Evolutionary conservation across 331 rosid species (phyloP).

Genomic region (Dryas integrifolia): DNA sequence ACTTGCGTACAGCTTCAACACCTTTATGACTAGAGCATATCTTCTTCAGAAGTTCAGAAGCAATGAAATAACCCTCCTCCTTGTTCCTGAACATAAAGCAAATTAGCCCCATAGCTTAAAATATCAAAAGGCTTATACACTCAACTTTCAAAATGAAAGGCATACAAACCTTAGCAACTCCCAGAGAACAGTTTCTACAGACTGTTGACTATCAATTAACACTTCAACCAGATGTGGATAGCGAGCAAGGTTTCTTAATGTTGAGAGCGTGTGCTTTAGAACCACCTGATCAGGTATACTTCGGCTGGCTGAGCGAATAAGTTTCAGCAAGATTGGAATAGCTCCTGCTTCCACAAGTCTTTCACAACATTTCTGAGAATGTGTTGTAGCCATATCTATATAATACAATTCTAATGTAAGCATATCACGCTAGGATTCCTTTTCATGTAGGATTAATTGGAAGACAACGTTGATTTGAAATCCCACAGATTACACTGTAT

Average conservation of each 20-base stretch:
- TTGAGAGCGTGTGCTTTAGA: slow-evolving; percentile 68
- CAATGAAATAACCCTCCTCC: slow-evolving; percentile 74
- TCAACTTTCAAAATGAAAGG: slow-evolving; percentile 8
- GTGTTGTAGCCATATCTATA: slow-evolving; percentile 79
- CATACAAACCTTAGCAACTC: slow-evolving; percentile 62
- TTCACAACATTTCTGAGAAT: slow-evolving; percentile 89
- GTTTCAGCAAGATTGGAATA: slow-evolving; percentile 58
- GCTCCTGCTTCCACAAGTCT: slow-evolving; percentile 87
- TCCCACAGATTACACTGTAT: not conserved
- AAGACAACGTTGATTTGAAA: not conserved
- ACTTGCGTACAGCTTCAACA: slow-evolving; percentile 48
- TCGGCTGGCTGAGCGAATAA: slow-evolving; percentile 70
- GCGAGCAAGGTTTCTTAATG: slow-evolving; percentile 77
- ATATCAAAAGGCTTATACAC: not conserved
- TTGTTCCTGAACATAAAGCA: slow-evolving; percentile 60
- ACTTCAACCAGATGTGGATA: slow-evolving; percentile 66
- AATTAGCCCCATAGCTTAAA: not conserved
- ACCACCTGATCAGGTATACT: slow-evolving; percentile 90
- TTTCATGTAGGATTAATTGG: slow-evolving; percentile 1
- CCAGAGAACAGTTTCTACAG: slow-evolving; percentile 54
- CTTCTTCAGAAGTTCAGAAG: slow-evolving; percentile 71
- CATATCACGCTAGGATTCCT: not conserved
- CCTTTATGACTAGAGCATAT: slow-evolving; percentile 58
- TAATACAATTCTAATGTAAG: slow-evolving; percentile 12
- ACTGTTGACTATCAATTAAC: slow-evolving; percentile 47